A percentile compares a stretch with the other conserved stretches of the same genome.
phyloP scores from a whole-genome alignment of 176 grass and related monocot genomes.

The Aegilops umbellulata region DNA sequence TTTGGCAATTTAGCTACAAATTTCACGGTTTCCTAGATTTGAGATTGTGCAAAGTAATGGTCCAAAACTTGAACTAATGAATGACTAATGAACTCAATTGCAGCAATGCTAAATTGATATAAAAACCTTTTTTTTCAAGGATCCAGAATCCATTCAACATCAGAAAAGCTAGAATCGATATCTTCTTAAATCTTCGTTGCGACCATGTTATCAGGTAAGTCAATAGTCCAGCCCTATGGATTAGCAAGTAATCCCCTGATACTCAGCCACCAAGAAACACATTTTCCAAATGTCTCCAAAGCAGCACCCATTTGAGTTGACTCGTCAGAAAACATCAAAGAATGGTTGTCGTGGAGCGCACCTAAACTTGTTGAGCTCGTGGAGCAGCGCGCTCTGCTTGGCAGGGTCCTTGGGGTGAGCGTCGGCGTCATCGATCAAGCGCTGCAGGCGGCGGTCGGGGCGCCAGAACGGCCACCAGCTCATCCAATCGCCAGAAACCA shows the following conservation, averaged over 20 bases:
- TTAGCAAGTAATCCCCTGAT: neutral
- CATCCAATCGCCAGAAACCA: conserved; percentile 67
- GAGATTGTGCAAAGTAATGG: neutral
- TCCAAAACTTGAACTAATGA: neutral
- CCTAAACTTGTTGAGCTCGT: conserved; percentile 96
- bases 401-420: conserved; percentile 70
- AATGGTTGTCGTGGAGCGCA: neutral
- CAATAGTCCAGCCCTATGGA: neutral
- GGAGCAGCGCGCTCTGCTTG: conserved; percentile 79
- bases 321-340: neutral
- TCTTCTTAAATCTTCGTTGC: neutral
- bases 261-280: neutral
- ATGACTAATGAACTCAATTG: neutral
- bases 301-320: neutral
- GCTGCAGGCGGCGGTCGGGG: conserved; percentile 58
- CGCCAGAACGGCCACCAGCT: conserved; percentile 93
- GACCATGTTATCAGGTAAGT: neutral
- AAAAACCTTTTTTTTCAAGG: neutral
- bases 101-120: neutral
- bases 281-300: conserved; percentile 23
- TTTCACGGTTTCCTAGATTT: neutral
- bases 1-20: neutral
- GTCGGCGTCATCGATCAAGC: conserved; percentile 83
- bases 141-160: neutral
- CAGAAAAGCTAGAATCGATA: neutral